Percentiles rank a stretch among this genome's conserved stretches.
Conservation (phyloP, 1,139 yeast species). For the Kazachstania sp. region DNA sequence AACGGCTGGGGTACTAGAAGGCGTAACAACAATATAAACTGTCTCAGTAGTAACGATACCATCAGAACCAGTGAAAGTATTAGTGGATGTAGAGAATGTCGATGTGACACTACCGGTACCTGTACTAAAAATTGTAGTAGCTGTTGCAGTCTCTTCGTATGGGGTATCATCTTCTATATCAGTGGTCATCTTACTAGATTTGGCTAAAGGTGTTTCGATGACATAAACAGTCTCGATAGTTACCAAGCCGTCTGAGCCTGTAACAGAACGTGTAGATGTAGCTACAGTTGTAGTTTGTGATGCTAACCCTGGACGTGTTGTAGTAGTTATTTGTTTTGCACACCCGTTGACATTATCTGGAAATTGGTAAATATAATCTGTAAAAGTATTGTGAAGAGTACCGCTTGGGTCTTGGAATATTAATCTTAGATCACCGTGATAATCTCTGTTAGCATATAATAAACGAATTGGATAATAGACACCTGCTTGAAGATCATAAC, state of each 20-base stretch:
- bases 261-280: no score
- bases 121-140: no score
- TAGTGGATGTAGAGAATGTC: no score
- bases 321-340: not conserved
- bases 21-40: no score
- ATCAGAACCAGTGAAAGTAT: no score
- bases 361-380: not conserved
- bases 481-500: not conserved
- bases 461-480: not conserved
- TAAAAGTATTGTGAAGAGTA: not conserved
- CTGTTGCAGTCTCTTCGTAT: no score
- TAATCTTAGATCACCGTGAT: not conserved
- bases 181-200: no score
- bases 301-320: not conserved
- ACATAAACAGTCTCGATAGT: conserved; percentile 1
- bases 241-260: not conserved
- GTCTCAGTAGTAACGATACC: no score
- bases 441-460: not conserved
- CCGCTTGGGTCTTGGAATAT: not conserved
- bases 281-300: no score
- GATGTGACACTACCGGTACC: no score
- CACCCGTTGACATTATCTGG: not conserved
- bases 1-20: no score
- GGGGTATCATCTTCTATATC: no score
- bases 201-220: not conserved